Base-by-base conservation (phyloP, 2,329 filamentous ascomycete species). In the Sarocladium strictum region DNA sequence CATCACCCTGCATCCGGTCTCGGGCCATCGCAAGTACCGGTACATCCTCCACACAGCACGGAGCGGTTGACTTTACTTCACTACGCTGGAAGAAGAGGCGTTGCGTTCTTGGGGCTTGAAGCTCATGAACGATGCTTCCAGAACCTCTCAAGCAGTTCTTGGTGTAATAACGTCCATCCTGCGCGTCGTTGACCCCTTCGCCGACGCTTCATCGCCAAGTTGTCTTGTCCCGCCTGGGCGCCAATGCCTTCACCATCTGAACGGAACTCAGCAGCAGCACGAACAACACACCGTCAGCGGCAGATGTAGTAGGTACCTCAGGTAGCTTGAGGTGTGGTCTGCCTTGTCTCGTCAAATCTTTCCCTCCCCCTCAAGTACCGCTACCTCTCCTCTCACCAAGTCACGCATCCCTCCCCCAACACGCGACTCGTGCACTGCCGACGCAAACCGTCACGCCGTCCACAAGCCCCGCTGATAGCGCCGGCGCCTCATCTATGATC, bases 191-290 rank as follows among this genome's bases (percentile, higher is more conserved):
- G 47, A 21, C 35, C 27, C n/a, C 26, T 33, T 33, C 17, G 10
- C n/a, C 7, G 43, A 27, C 7, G 24, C 43, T 29, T 23, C 29
- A 23, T 33, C 29, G 47, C 47, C 47, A 51, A 51, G 47, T n/a
- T 51, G 47, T 26, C 47, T 51, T 35, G 47, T 51, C 47, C 47
- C 47, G 47, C 27, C 47, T 51, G 27, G 47, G 47, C 27, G 29
- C 29, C 38, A 23, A 24, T 4, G 5, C 23, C 23, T 49, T n/a
- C 21, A 23, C 6, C 40, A 10, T 7, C 35, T 15, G 35, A 38
- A 38, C 12, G 6, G 12, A 38, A 15, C n/a, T n/a, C n/a, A n/a
- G n/a, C n/a, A n/a, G n/a, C n/a, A n/a, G n/a, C n/a, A n/a, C 35
- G n/a, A 32, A 32, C 29, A 32, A 32, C 29, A 32, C 7, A 12